phyloP scores from a whole-genome alignment of 768 basidiomycete genomes.

The Lactifluus volemus region DNA sequence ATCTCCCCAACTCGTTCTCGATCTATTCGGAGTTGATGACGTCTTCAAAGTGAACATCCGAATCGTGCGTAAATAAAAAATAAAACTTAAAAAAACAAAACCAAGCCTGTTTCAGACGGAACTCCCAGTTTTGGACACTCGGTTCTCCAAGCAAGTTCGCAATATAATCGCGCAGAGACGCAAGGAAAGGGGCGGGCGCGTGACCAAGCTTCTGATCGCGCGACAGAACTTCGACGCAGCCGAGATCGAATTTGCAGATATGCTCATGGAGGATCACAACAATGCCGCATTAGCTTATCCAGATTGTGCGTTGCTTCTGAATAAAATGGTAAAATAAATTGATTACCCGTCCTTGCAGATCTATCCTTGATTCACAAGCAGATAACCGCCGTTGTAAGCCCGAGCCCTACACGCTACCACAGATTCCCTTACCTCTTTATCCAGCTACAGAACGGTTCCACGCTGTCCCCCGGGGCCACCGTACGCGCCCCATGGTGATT shows the following conservation, averaged over 20 bases:
- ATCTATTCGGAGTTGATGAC: conserved; percentile 82
- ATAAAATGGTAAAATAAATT: neutral
- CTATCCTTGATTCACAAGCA: conserved; percentile 19
- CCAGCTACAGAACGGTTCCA: conserved; percentile 13
- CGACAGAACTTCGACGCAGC: conserved; percentile 88
- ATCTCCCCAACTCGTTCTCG: conserved; percentile 72
- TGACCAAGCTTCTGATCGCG: conserved; percentile 60
- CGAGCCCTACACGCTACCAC: too few relatives aligned
- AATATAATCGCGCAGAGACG: conserved; percentile 73
- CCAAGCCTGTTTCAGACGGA: conserved; percentile 39
- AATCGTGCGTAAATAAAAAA: conserved; percentile 42
- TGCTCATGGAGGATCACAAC: conserved; percentile 95
- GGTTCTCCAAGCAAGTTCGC: conserved; percentile 74
- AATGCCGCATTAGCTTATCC: conserved; percentile 90
- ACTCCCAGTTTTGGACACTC: conserved; percentile 63
- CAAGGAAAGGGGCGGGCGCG: conserved; percentile 41
- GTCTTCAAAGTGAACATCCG: conserved; percentile 56
- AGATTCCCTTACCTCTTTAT: neutral
- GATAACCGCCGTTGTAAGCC: conserved; percentile 17
- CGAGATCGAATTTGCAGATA: conserved; percentile 94
- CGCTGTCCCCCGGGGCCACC: conserved; percentile 4
- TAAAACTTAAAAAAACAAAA: neutral
- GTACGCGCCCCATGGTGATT: conserved; percentile 18
- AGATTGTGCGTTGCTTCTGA: conserved; percentile 53
- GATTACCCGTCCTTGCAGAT: neutral